Conservation (phyloP, 345 rosid species). For the Eucalyptus fibrosa region DNA sequence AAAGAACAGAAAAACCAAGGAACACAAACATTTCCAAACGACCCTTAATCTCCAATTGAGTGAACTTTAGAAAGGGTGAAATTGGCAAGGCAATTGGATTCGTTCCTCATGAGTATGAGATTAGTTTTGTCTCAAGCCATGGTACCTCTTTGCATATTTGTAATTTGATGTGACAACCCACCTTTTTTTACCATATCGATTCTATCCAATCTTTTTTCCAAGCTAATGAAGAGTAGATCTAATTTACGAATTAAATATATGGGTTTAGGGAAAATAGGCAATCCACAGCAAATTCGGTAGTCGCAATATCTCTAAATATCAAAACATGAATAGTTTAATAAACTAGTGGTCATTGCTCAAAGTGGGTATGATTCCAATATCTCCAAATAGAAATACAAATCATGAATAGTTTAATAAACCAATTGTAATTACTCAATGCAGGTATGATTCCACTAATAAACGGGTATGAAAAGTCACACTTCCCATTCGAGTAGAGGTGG, state of each 20-base stretch:
- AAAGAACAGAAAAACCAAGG: rapidly evolving
- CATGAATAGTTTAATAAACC: neutral
- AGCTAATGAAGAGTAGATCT: neutral
- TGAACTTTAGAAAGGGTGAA: rapidly evolving
- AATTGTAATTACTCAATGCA: neutral
- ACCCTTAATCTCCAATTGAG: neutral
- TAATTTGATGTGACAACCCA: neutral
- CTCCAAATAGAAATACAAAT: neutral
- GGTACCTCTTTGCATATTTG: rapidly evolving
- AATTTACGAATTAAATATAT: neutral
- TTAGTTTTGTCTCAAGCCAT: neutral
- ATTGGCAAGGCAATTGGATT: neutral
- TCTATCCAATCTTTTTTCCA: rapidly evolving
- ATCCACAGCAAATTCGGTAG: neutral
- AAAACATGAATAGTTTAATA: neutral
- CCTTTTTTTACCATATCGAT: rapidly evolving
- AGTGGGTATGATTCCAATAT: neutral
- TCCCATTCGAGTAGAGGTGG: too few relatives aligned
- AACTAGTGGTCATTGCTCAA: neutral
- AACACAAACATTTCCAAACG: too few relatives aligned
- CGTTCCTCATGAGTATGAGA: neutral
- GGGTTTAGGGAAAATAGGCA: neutral
- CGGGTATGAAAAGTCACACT: neutral
- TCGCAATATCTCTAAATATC: neutral
- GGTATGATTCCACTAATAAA: neutral